Conservation (phyloP, 2,329 filamentous ascomycete species). For the Fusarium vanettenii region DNA sequence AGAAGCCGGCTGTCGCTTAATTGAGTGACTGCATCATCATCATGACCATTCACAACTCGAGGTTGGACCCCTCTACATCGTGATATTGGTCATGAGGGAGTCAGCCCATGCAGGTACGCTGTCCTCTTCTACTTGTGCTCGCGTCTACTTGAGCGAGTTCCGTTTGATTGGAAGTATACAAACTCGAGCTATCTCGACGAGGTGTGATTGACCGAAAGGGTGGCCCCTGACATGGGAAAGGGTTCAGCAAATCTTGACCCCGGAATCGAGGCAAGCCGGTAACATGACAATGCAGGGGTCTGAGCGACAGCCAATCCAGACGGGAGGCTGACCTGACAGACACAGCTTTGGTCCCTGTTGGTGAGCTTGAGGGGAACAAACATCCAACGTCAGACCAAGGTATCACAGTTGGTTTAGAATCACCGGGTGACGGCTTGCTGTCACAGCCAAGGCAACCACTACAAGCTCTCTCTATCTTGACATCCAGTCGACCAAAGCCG, state of each 20-base stretch:
- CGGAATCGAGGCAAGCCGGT: background rate
- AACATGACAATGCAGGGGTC: background rate
- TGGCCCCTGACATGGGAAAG: conserved; percentile 1
- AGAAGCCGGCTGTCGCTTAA: background rate
- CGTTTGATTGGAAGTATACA: background rate
- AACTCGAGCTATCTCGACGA: background rate
- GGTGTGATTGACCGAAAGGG: conserved; percentile 1
- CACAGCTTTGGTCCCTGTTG: background rate
- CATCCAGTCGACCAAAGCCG: conserved; percentile 1
- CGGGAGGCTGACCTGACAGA: background rate
- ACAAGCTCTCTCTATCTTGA: background rate
- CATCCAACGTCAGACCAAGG: background rate
- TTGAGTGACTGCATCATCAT: background rate
- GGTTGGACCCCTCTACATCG: background rate
- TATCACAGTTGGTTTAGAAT: background rate
- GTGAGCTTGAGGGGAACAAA: background rate
- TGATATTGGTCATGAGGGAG: background rate
- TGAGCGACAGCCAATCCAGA: background rate
- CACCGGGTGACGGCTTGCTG: background rate
- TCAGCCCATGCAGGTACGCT: background rate
- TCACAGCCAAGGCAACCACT: background rate
- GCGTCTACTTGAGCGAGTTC: background rate
- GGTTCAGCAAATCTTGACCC: background rate
- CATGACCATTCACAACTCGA: background rate
- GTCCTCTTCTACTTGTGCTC: background rate